phyloP scores from a whole-genome alignment of 805 yeast genomes.

The Kazachstania taianensis region DNA sequence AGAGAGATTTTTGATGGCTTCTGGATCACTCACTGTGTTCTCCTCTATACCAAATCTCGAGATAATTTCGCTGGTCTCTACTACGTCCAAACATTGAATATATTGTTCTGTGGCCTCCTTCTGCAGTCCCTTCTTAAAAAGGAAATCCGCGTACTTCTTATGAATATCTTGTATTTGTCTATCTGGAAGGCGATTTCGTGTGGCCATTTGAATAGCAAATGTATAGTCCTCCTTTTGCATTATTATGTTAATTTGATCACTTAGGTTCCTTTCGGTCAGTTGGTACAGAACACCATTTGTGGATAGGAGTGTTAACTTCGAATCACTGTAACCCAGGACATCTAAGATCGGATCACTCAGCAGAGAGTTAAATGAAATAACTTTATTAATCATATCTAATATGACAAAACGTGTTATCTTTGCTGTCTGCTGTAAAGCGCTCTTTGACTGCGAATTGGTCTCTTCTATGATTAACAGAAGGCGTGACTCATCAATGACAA shows the following conservation, averaged over 20 bases:
- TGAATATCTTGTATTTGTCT: slow-evolving; percentile 31
- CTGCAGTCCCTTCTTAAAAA: slow-evolving; percentile 55
- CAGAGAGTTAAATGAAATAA: slow-evolving; percentile 57
- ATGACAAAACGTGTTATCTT: slow-evolving; percentile 48
- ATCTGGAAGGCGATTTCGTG: slow-evolving; percentile 22
- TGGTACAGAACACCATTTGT: slow-evolving; percentile 67
- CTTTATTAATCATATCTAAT: slow-evolving; percentile 59
- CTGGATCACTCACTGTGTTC: slow-evolving; percentile 10
- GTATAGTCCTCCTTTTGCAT: slow-evolving; percentile 60
- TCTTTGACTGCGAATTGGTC: slow-evolving; percentile 24
- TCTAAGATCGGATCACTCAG: slow-evolving; percentile 57
- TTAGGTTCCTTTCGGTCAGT: slow-evolving; percentile 53
- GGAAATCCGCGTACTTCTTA: slow-evolving; percentile 58
- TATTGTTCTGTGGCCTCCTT: slow-evolving; percentile 69
- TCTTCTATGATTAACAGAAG: slow-evolving; percentile 46
- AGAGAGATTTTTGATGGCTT: slow-evolving; percentile 41
- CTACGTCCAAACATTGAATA: slow-evolving; percentile 42
- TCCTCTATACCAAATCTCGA: slow-evolving; percentile 65
- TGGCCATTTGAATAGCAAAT: slow-evolving; percentile 63
- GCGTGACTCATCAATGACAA: slow-evolving; percentile 43
- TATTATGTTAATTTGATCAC: slow-evolving; percentile 60
- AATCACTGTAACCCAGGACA: slow-evolving; percentile 35
- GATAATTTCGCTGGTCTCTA: slow-evolving; percentile 66
- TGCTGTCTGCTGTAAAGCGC: slow-evolving; percentile 25
- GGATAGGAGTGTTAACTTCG: slow-evolving; percentile 46